Conservation (phyloP, 441 rosid species). For the Brassica hybrid region DNA sequence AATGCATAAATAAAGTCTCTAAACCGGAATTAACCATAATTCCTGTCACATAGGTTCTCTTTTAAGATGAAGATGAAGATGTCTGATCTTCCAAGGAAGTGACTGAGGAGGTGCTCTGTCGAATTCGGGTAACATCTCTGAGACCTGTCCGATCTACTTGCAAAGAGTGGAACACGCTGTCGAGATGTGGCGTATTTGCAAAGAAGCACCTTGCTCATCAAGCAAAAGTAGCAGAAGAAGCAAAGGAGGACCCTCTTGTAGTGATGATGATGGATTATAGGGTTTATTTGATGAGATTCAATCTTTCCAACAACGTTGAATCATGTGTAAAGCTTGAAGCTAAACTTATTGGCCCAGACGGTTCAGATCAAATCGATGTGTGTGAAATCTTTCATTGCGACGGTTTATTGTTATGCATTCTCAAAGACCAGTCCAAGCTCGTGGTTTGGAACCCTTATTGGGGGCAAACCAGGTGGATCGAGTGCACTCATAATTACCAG, state of each 20-base stretch:
- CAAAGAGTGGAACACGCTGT: background rate
- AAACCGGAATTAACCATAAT: too few relatives aligned
- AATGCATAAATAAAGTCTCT: too few relatives aligned
- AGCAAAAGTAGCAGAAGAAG: constrained; percentile 8
- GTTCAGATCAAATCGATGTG: background rate
- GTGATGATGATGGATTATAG: background rate
- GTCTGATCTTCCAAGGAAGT: constrained; percentile 1
- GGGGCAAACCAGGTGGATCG: too few relatives aligned
- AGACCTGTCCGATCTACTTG: background rate
- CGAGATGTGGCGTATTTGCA: background rate
- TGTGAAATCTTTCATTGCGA: background rate
- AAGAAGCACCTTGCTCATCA: constrained; percentile 11
- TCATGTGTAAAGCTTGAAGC: constrained; percentile 11
- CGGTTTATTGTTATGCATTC: too few relatives aligned
- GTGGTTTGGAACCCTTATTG: too few relatives aligned
- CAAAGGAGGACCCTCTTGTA: background rate
- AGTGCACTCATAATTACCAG: too few relatives aligned
- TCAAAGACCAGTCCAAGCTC: too few relatives aligned
- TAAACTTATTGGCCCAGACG: background rate
- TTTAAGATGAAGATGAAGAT: background rate
- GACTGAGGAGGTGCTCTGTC: constrained; percentile 8
- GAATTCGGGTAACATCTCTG: background rate
- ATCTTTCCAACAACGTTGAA: background rate
- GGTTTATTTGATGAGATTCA: constrained; percentile 5
- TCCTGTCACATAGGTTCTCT: background rate